Conservation (phyloP, 2,329 filamentous ascomycete genomes). For the Lizonia empirigonia region DNA sequence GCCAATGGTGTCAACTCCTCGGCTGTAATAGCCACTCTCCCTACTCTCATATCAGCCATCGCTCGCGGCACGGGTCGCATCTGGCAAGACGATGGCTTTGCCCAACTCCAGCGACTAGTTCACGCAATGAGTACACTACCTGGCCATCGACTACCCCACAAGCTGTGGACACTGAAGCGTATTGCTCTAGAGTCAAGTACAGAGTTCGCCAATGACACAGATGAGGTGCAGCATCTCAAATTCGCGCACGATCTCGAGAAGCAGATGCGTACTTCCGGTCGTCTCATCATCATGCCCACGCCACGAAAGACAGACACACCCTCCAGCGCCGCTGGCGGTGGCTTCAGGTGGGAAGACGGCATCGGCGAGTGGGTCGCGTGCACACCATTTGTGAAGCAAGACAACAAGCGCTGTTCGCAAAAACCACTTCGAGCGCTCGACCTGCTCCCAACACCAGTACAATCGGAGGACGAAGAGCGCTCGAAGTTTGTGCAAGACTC, state of each 20-base stretch:
- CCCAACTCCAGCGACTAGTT: constrained; percentile 40
- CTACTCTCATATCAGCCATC: constrained; percentile 39
- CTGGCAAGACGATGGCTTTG: constrained; percentile 43
- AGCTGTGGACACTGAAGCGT: constrained; percentile 44
- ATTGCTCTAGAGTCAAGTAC: constrained; percentile 45
- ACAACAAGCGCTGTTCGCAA: constrained; percentile 17
- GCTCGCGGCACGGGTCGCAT: constrained; percentile 46
- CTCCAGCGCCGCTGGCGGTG: constrained; percentile 24
- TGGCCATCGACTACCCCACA: constrained; percentile 34
- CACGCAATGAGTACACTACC: constrained; percentile 33
- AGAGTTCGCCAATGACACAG: constrained; percentile 45
- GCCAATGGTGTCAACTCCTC: constrained; percentile 28
- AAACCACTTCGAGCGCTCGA: constrained; percentile 29
- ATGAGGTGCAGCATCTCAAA: constrained; percentile 32
- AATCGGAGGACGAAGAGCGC: constrained; percentile 26
- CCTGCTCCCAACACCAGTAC: constrained; percentile 36
- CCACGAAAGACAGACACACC: constrained; percentile 39
- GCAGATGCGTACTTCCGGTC: constrained; percentile 37
- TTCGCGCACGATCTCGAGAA: constrained; percentile 42
- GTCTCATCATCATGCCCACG: constrained; percentile 32
- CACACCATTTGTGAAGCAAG: constrained; percentile 45
- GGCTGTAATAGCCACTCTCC: constrained; percentile 31
- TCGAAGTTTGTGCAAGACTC: not conserved
- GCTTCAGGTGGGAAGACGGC: constrained; percentile 53
- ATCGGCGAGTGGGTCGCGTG: constrained; percentile 54